phyloP scores from a whole-genome alignment of 805 yeast genomes.

The Starmerella geochares region DNA sequence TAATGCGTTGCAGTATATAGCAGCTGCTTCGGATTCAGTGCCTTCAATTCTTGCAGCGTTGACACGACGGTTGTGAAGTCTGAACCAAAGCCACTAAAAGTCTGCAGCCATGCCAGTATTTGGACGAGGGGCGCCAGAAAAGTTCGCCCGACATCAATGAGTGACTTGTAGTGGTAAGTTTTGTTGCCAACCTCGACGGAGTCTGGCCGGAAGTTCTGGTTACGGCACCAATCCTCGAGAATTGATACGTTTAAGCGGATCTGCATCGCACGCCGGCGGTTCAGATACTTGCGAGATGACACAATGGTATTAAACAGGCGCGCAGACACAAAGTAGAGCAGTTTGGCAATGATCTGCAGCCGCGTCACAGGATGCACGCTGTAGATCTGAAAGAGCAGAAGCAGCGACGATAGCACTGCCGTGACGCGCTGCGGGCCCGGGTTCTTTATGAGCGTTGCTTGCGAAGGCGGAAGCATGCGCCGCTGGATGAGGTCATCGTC shows the following conservation, averaged over 20 bases:
- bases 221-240: constrained; percentile 86
- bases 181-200: constrained; percentile 23
- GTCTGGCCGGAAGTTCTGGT: constrained; percentile 46
- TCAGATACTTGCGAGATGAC: constrained; percentile 49
- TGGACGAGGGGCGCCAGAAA: constrained; percentile 68
- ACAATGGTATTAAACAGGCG: constrained; percentile 64
- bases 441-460: constrained; percentile 58
- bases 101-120: constrained; percentile 81
- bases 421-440: constrained; percentile 83
- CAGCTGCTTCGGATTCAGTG: constrained; percentile 60
- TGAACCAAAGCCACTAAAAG: constrained; percentile 59
- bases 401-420: constrained; percentile 78
- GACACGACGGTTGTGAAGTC: constrained; percentile 35
- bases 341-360: constrained; percentile 66
- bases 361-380: constrained; percentile 68
- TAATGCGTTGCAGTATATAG: constrained; percentile 63
- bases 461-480: constrained; percentile 74
- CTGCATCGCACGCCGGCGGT: constrained; percentile 81
- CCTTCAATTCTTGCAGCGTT: constrained; percentile 47
- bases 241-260: constrained; percentile 75
- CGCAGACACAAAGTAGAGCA: constrained; percentile 67
- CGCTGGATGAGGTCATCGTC: constrained; percentile 63
- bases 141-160: constrained; percentile 52
- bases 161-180: constrained; percentile 41
- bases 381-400: constrained; percentile 74